A percentile compares a stretch with the other conserved stretches of the same genome.
These are phyloP conservation scores for Pyronema domesticum DNA, from an alignment of 495 filamentous ascomycete genomes.

Conservation along the genomic window DNA sequence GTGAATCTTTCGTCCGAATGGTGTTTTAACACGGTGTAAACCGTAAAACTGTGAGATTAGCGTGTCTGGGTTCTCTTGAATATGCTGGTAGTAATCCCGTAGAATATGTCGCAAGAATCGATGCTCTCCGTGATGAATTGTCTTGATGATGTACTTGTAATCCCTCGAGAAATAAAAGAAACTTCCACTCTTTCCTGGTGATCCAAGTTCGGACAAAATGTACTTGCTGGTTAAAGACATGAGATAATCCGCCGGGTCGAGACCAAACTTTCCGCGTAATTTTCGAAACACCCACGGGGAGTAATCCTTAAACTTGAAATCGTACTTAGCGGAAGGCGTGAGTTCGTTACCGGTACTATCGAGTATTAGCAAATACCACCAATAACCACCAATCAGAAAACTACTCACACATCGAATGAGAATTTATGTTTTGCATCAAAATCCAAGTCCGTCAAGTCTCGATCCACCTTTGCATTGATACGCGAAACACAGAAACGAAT, in stretches of 20 bases:
- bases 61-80: slow-evolving; percentile 85
- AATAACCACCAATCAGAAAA: slow-evolving; percentile 1
- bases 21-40: slow-evolving; percentile 93
- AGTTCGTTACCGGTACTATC: slow-evolving; percentile 82
- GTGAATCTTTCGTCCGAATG: slow-evolving; percentile 94
- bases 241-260: slow-evolving; percentile 94
- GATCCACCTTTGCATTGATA: slow-evolving; percentile 92
- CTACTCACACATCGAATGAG: slow-evolving; percentile 81
- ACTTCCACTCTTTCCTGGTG: slow-evolving; percentile 92
- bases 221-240: slow-evolving; percentile 98
- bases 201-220: slow-evolving; percentile 91
- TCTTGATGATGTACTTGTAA: slow-evolving; percentile 99
- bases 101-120: slow-evolving; percentile 84
- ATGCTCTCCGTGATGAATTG: slow-evolving; percentile 92
- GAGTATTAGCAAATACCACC: background rate
- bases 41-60: slow-evolving; percentile 97
- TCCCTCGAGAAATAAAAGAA: slow-evolving; percentile 99
- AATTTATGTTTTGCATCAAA: slow-evolving; percentile 91
- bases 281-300: slow-evolving; percentile 97
- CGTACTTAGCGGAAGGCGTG: slow-evolving; percentile 95
- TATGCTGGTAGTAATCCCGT: slow-evolving; percentile 84
- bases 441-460: slow-evolving; percentile 70
- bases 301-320: slow-evolving; percentile 99
- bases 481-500: slow-evolving; percentile 93
- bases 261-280: slow-evolving; percentile 67